A percentile compares a stretch with the other conserved stretches of the same genome.
phyloP scores from a whole-genome alignment of 768 basidiomycete species.

The Kondoa subrosea region DNA sequence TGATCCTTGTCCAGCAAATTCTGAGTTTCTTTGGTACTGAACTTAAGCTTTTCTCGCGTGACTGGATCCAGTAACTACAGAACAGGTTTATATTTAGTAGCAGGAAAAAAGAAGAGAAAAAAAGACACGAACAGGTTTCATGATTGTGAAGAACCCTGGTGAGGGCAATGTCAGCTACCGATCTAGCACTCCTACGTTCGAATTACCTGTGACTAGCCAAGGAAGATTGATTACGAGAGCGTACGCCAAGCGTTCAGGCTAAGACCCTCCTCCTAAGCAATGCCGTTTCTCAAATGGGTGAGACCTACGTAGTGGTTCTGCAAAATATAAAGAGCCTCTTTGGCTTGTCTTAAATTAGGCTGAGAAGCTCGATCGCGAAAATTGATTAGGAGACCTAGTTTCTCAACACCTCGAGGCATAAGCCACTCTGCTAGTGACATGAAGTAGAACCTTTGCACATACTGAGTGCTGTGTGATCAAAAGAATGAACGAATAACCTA shows the following conservation, averaged over 20 bases:
- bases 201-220: slow-evolving; percentile 55
- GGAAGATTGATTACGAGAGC: slow-evolving; percentile 63
- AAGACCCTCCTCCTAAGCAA: neutral
- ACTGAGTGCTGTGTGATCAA: slow-evolving; percentile 47
- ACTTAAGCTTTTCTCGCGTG: neutral
- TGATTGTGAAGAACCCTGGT: neutral
- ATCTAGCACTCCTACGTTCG: slow-evolving; percentile 52
- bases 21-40: neutral
- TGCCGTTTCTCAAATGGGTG: slow-evolving; percentile 45
- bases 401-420: slow-evolving; percentile 62
- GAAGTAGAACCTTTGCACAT: slow-evolving; percentile 49
- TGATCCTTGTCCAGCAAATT: neutral
- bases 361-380: slow-evolving; percentile 36
- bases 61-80: neutral
- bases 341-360: neutral
- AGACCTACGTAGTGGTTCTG: slow-evolving; percentile 11
- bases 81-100: no score
- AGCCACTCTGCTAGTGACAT: slow-evolving; percentile 50
- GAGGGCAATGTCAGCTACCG: neutral
- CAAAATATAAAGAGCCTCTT: slow-evolving; percentile 33
- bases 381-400: slow-evolving; percentile 55
- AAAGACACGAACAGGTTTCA: no score
- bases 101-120: no score
- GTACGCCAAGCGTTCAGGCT: slow-evolving; percentile 26
- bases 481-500: neutral